These are phyloP conservation scores for Zea mays DNA, from an alignment of 176 grass and related monocot genomes.

Conservation along the genomic window DNA sequence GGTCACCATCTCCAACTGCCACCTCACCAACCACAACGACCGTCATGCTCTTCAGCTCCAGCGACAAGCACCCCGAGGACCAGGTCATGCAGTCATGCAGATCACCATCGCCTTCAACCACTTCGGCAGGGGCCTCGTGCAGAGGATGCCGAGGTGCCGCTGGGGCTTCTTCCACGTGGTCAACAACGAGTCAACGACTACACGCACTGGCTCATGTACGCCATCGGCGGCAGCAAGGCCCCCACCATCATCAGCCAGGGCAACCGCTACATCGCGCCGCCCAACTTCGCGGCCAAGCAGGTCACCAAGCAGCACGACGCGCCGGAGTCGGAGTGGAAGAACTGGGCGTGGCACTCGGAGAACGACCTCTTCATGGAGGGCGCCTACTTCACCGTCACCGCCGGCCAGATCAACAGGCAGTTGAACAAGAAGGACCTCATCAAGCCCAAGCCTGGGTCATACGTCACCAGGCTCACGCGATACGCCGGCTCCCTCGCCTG, in stretches of 20 bases:
- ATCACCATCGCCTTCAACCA: constrained; percentile 89
- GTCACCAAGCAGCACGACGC: constrained; percentile 60
- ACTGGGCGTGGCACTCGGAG: constrained; percentile 78
- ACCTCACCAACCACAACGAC: constrained; percentile 83
- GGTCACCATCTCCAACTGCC: constrained; percentile 83
- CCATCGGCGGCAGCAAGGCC: constrained; percentile 76
- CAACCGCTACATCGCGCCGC: constrained; percentile 79
- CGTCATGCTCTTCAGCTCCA: constrained; percentile 79
- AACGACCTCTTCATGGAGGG: constrained; percentile 69
- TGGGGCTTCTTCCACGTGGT: constrained; percentile 95
- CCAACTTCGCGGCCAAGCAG: constrained; percentile 65
- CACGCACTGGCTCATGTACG: constrained; percentile 93
- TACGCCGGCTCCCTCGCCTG: constrained; percentile 58
- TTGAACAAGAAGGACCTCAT: constrained; percentile 53
- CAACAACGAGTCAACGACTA: constrained; percentile 96
- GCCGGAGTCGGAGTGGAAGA: constrained; percentile 55
- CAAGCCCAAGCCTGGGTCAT: constrained; percentile 58
- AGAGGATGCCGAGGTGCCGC: constrained; percentile 86
- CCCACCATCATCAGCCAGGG: constrained; percentile 90
- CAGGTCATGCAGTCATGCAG: constrained; percentile 86
- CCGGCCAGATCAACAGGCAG: constrained; percentile 25
- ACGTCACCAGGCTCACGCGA: constrained; percentile 71
- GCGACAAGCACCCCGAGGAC: constrained; percentile 45
- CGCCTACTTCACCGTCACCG: constrained; percentile 55
- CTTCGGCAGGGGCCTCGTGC: constrained; percentile 75